phyloP scores from a whole-genome alignment of 495 filamentous ascomycete genomes.

The Neurospora tetrasperma region DNA sequence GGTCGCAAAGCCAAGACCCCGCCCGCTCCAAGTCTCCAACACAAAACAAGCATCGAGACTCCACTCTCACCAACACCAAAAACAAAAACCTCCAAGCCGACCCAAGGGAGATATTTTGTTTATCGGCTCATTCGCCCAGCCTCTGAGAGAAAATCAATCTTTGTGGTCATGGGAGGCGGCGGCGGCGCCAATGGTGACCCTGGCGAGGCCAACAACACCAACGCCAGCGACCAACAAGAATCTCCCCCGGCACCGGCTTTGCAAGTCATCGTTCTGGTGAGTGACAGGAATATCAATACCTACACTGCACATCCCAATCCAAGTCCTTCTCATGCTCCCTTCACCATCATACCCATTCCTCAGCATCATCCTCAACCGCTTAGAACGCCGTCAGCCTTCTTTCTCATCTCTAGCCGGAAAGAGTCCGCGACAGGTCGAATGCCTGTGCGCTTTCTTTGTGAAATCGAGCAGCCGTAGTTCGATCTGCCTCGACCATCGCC shows the following conservation, averaged over 20 bases:
- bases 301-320: too few species aligned
- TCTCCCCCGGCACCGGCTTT: slow-evolving; percentile 41
- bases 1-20: background rate
- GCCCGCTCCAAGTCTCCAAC: background rate
- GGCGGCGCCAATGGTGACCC: slow-evolving; percentile 4
- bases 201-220: slow-evolving; percentile 7
- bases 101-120: background rate
- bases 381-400: too few species aligned
- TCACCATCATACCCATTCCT: background rate
- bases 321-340: background rate
- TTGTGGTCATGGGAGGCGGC: slow-evolving; percentile 3
- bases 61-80: background rate
- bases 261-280: slow-evolving; percentile 74
- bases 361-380: background rate
- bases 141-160: background rate
- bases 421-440: background rate
- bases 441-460: background rate
- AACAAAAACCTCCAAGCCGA: background rate
- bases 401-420: background rate
- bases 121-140: background rate
- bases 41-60: background rate
- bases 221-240: slow-evolving; percentile 7
- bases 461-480: background rate
- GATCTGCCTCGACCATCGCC: background rate
- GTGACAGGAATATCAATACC: slow-evolving; percentile 12